Evolutionary conservation across 495 filamentous ascomycete genomes (phyloP).

Genomic region (Letharia lupina): DNA sequence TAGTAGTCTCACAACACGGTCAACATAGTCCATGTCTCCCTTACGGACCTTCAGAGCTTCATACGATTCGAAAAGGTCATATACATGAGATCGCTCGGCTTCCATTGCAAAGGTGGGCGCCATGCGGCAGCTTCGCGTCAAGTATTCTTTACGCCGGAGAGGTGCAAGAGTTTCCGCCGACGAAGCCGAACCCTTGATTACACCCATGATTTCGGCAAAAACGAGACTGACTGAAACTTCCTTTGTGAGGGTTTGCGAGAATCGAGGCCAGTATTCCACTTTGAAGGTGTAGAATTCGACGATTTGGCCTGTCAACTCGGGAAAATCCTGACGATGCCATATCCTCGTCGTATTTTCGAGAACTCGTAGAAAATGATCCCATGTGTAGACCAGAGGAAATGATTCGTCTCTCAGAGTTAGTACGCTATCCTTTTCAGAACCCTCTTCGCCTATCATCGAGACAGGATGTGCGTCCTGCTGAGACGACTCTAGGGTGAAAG

Average conservation of each 20-base stretch:
- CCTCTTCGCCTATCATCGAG: background rate
- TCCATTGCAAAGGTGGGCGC: slow-evolving; percentile 30
- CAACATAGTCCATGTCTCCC: slow-evolving; percentile 32
- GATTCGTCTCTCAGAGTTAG: slow-evolving; percentile 26
- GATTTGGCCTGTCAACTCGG: background rate
- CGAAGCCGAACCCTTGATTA: slow-evolving; percentile 34
- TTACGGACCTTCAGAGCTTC: slow-evolving; percentile 30
- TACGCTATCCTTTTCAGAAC: slow-evolving; percentile 14
- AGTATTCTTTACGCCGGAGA: slow-evolving; percentile 30
- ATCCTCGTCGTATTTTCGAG: slow-evolving; percentile 29
- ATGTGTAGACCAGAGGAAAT: slow-evolving; percentile 40
- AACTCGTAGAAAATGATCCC: slow-evolving; percentile 31
- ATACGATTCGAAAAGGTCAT: slow-evolving; percentile 32
- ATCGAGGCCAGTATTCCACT: slow-evolving; percentile 34
- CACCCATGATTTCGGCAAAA: slow-evolving; percentile 41
- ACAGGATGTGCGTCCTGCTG: background rate
- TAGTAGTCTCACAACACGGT: slow-evolving; percentile 29
- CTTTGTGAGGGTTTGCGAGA: slow-evolving; percentile 20
- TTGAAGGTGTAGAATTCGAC: slow-evolving; percentile 34
- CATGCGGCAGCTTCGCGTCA: slow-evolving; percentile 20
- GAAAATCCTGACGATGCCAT: slow-evolving; percentile 6
- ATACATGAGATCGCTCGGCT: slow-evolving; percentile 28
- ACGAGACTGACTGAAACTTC: slow-evolving; percentile 28
- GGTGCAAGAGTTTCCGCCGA: slow-evolving; percentile 22
- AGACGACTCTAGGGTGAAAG: background rate